Evolutionary conservation across 192 early-diverging fungal genomes (phyloP).

Genomic region (Umbelopsis ramanniana): DNA sequence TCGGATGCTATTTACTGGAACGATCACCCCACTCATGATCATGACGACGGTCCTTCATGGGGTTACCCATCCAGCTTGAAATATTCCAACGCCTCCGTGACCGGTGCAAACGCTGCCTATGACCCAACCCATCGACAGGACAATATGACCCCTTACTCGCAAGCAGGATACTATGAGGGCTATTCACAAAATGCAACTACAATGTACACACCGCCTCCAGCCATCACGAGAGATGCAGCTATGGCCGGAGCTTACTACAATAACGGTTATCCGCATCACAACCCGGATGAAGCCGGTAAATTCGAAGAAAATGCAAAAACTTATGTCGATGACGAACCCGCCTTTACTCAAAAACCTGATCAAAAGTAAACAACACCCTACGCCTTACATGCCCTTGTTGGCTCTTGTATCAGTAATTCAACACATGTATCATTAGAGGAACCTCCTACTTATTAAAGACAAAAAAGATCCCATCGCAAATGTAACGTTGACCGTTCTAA

Average conservation of each 20-base stretch:
- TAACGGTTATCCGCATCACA: not conserved
- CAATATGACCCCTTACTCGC: not conserved
- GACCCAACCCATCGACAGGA: constrained; percentile 10
- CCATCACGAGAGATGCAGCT: not conserved
- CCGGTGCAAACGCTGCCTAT: not conserved
- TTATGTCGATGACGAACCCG: not conserved
- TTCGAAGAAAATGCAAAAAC: constrained; percentile 6
- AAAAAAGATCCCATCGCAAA: too few species aligned
- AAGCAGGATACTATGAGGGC: constrained; percentile 4
- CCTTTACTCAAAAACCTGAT: not conserved
- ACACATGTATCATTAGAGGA: not conserved
- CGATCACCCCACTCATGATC: not conserved
- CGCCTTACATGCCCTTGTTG: too few species aligned
- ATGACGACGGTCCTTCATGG: constrained; percentile 16
- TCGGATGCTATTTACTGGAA: constrained; percentile 15
- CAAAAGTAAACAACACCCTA: not conserved
- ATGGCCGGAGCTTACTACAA: constrained; percentile 17
- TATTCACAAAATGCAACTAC: not conserved
- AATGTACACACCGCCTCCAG: constrained; percentile 1
- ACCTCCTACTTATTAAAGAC: too few species aligned
- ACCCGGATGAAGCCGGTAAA: not conserved
- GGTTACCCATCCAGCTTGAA: constrained; percentile 20
- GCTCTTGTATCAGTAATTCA: not conserved
- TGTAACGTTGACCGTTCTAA: not conserved
- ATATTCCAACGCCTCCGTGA: not conserved